phyloP scores from a whole-genome alignment of 768 basidiomycete genomes.

The Russula earlei region DNA sequence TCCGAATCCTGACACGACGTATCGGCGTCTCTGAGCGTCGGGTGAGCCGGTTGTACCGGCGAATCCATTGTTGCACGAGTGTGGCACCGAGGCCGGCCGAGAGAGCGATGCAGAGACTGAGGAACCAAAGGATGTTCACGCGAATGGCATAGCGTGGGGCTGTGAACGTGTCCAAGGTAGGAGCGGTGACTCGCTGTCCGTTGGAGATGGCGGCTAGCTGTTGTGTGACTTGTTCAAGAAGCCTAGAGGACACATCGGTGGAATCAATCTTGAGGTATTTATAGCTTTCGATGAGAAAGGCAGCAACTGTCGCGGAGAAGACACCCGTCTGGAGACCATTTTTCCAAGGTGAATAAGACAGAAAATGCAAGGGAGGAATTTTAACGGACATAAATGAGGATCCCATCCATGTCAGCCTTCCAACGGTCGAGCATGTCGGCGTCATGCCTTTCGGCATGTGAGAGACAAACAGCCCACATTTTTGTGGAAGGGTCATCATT shows the following conservation, averaged over 20 bases:
- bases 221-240: too few relatives aligned
- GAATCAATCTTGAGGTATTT: neutral
- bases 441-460: neutral
- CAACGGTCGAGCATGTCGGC: neutral
- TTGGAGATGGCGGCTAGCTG: neutral
- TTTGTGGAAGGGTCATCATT: neutral
- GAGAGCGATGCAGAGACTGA: neutral
- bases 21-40: conserved; percentile 23
- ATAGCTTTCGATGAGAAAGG: neutral
- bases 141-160: neutral
- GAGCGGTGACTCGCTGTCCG: neutral
- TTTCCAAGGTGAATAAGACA: too few relatives aligned
- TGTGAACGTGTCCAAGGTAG: too few relatives aligned
- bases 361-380: neutral
- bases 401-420: neutral
- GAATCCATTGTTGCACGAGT: neutral
- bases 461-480: neutral
- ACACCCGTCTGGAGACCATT: neutral
- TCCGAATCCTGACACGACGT: conserved; percentile 14
- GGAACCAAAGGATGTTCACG: neutral
- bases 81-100: neutral
- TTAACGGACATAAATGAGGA: neutral
- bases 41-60: neutral
- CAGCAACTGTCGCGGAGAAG: neutral
- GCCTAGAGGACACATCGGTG: neutral